Percentiles rank a stretch among this genome's conserved stretches.
Evolutionary conservation across 352 stramenopile genomes (phyloP).

Genomic region (Phytopythium sindhum): DNA sequence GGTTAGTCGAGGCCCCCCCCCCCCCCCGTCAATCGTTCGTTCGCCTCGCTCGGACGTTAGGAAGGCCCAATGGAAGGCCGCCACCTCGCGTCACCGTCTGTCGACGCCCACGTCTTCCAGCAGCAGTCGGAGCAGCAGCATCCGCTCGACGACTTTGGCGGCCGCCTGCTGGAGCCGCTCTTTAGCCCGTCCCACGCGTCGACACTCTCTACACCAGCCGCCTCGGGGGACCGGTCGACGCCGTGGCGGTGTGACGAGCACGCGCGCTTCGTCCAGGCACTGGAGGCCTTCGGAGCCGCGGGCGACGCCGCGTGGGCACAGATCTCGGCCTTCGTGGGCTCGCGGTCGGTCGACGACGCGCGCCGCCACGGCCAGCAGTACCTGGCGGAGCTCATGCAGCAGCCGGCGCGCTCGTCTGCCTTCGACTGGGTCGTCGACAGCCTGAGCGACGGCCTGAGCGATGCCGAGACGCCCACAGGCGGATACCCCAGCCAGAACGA

Average conservation of each 20-base stretch:
- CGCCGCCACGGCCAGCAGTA: conserved; percentile 67
- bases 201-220: too few relatives aligned
- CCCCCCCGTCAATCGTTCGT: not conserved
- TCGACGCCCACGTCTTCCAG: conserved; percentile 8
- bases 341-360: conserved; percentile 64
- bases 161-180: conserved; percentile 25
- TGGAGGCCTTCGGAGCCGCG: conserved; percentile 62
- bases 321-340: conserved; percentile 71
- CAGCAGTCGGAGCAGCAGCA: not conserved
- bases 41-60: not conserved
- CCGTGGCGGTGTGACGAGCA: conserved; percentile 71
- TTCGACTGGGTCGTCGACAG: conserved; percentile 16
- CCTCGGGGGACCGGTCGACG: conserved; percentile 3
- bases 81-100: not conserved
- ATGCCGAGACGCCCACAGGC: not conserved
- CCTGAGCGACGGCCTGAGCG: conserved; percentile 15
- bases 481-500: conserved; percentile 20
- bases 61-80: conserved; percentile 9
- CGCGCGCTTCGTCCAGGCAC: conserved; percentile 72
- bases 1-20: not conserved
- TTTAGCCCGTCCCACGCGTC: not conserved
- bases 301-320: conserved; percentile 59
- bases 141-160: conserved; percentile 13
- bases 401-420: conserved; percentile 14
- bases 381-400: conserved; percentile 67